Base-by-base conservation (phyloP, 768 basidiomycete species). In the Tulasnella sp. region DNA sequence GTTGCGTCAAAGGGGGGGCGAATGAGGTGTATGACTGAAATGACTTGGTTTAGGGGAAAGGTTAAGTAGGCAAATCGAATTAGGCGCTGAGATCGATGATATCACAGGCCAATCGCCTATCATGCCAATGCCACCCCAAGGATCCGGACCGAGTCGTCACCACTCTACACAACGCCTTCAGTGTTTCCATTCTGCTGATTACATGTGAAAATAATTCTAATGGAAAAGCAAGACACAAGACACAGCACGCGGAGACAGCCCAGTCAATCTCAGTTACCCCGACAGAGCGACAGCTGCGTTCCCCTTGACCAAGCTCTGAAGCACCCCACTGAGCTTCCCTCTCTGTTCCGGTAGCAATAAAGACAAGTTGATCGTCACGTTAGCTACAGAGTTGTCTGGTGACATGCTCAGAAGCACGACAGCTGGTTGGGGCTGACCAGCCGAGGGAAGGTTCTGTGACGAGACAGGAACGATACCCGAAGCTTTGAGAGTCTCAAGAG, bases 291-390 rank as follows among this genome's bases (percentile, higher is more conserved):
- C 34, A 38, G 34, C 34, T 5, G 32, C n/a, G 23, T 38, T 41
- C 13, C 32, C 32, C 19, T 53, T 53, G 5, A 56, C 55, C 26
- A 56, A 34, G 45, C 43, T 48, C 55, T 44, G 45, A 17, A 56
- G 44, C 17, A 56, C 42, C 19, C 23, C 30, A 26, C 43, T 43
- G 27, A 56, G 44, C 30, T 48, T 48, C 55, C 55, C 55, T 29
- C 55, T 84, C 66, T 90, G 88, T n/a, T 79, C 74, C 17, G 81
- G 76, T 69, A 87, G 84, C 56, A 91, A 73, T 19, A 83, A 70
- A 15, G 82, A 81, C 27, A 88, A 80, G 62, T 89, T 88, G 67
- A 91, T 85, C 63, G 90, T 88, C 56, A 91, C 72, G 67, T 78
- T 85, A 60, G 88, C 70, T 76, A 84, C 81, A 19, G 79, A 77